Conservation (phyloP, 73 alveolate genomes). For the Paramecium biaurelia region DNA sequence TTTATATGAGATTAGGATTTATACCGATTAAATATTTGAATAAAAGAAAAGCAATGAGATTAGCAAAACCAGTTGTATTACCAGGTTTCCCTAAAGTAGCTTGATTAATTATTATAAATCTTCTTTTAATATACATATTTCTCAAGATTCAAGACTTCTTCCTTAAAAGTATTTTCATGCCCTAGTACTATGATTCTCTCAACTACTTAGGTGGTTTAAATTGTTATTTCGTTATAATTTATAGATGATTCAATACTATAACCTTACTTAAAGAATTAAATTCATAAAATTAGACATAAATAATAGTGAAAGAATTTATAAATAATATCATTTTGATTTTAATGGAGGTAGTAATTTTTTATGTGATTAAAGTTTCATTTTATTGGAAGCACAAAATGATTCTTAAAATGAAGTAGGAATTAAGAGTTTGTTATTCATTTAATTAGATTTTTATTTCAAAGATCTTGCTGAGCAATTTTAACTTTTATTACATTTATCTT, state of each 20-base stretch:
- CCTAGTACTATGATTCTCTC: no score
- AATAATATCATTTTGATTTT: neutral
- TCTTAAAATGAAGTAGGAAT: neutral
- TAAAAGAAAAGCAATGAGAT: conserved; percentile 35
- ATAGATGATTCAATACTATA: no score
- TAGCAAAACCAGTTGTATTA: conserved; percentile 28
- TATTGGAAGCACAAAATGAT: neutral
- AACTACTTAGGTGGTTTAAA: no score
- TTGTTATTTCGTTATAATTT: no score
- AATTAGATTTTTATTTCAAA: neutral
- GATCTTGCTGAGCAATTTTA: neutral
- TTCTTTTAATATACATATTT: neutral
- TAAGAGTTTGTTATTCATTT: neutral
- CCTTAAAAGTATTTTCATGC: conserved; percentile 51
- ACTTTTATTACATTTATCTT: neutral
- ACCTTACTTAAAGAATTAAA: no score
- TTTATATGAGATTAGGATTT: conserved; percentile 29
- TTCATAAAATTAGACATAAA: no score
- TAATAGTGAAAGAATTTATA: neutral
- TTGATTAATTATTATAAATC: neutral
- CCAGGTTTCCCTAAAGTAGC: conserved; percentile 7
- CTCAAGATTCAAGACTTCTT: conserved; percentile 68
- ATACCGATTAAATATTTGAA: conserved; percentile 9
- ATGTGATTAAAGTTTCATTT: neutral
- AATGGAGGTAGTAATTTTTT: neutral